Conservation (phyloP, 2,329 filamentous ascomycete species). For the Scytalidium lignicola region DNA sequence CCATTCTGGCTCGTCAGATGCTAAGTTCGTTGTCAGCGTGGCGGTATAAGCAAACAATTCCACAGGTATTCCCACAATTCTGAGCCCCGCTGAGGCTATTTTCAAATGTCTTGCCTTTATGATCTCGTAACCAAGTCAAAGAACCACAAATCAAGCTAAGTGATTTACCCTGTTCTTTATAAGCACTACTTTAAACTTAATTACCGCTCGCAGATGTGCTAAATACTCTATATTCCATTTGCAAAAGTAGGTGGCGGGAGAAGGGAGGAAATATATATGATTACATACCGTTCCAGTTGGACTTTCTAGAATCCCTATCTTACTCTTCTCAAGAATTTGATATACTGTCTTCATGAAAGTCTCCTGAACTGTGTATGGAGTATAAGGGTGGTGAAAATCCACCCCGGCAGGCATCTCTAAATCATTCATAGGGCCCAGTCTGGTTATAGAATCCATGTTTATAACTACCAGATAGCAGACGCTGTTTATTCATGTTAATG, state of each 20-base stretch:
- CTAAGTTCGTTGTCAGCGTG: conserved; percentile 18
- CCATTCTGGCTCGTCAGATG: conserved; percentile 63
- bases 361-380: conserved; percentile 65
- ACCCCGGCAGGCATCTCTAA: background rate
- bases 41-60: background rate
- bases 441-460: too few relatives aligned
- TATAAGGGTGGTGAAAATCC: conserved; percentile 65
- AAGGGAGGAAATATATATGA: background rate
- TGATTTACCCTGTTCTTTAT: conserved; percentile 54
- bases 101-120: conserved; percentile 44
- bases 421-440: background rate
- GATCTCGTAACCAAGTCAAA: conserved; percentile 65
- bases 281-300: conserved; percentile 53
- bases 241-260: too few relatives aligned
- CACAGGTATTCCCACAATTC: conserved; percentile 11
- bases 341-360: conserved; percentile 68
- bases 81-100: conserved; percentile 20
- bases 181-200: background rate
- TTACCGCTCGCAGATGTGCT: too few relatives aligned
- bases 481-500: too few relatives aligned
- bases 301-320: conserved; percentile 68
- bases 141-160: conserved; percentile 67
- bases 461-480: too few relatives aligned
- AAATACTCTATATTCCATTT: too few relatives aligned
- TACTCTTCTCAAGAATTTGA: conserved; percentile 58